These are phyloP conservation scores for Datura wrightii DNA, from an alignment of 257 asterid species.

Conservation along the genomic window DNA sequence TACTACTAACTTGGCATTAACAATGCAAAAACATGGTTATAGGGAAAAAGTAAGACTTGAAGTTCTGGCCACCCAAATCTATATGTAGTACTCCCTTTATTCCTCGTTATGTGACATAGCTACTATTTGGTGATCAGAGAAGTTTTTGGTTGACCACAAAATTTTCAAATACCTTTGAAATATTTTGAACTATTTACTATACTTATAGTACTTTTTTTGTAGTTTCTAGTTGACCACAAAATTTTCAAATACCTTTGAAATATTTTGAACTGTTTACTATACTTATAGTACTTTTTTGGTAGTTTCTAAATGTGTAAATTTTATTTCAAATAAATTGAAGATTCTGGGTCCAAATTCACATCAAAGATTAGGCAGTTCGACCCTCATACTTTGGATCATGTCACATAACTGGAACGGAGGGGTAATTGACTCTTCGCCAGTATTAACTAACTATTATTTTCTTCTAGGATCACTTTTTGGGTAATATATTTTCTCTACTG, in stretches of 20 bases:
- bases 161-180: not conserved
- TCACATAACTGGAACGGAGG: not conserved
- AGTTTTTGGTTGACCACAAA: not conserved
- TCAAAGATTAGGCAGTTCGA: not conserved
- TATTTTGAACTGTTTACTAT: not conserved
- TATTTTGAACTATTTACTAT: not conserved
- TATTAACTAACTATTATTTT: not conserved
- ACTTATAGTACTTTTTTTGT: not conserved
- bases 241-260: not conserved
- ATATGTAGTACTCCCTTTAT: not conserved
- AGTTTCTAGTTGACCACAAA: not conserved
- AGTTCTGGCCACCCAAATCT: not conserved
- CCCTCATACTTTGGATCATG: not conserved
- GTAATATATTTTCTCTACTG: conserved; percentile 29
- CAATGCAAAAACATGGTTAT: not conserved
- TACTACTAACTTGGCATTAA: not conserved
- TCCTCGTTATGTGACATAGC: not conserved
- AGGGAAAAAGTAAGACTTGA: not conserved
- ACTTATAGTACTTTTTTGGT: not conserved
- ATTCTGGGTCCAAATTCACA: not conserved
- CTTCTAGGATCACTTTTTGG: not conserved
- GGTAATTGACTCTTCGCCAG: not conserved
- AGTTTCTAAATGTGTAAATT: not conserved
- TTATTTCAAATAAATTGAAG: not conserved
- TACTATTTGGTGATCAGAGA: not conserved